Conservation (phyloP, 1,139 yeast species). For the Scheffersomyces quercinus region DNA sequence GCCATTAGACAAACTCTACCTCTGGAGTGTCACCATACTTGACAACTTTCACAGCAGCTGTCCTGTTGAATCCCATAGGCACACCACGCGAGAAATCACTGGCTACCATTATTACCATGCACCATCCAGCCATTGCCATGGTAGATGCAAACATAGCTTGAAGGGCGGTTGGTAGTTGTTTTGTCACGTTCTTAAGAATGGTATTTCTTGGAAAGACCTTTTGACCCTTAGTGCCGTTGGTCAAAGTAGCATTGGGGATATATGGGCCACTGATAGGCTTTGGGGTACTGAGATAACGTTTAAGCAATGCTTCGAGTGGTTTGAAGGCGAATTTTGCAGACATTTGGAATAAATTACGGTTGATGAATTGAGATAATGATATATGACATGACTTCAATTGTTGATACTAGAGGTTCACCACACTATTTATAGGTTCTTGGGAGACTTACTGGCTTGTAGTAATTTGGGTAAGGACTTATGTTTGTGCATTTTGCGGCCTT, state of each 20-base stretch:
- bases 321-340: neutral
- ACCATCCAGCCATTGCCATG: neutral
- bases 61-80: neutral
- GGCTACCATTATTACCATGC: neutral
- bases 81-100: neutral
- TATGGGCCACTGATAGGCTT: neutral
- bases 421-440: no score
- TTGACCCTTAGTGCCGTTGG: neutral
- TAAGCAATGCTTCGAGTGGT: neutral
- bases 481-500: no score
- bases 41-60: neutral
- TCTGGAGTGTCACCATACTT: neutral
- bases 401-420: no score
- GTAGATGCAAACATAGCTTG: neutral
- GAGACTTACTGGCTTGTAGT: no score
- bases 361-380: no score
- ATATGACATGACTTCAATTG: no score
- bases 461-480: no score
- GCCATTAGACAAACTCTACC: neutral
- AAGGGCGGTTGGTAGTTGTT: neutral
- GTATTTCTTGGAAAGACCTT: neutral
- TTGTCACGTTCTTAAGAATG: neutral
- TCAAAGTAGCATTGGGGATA: neutral
- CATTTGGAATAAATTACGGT: no score
- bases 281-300: neutral